Base-by-base conservation (phyloP, 495 filamentous ascomycete genomes). In the Haplographium delicatum region DNA sequence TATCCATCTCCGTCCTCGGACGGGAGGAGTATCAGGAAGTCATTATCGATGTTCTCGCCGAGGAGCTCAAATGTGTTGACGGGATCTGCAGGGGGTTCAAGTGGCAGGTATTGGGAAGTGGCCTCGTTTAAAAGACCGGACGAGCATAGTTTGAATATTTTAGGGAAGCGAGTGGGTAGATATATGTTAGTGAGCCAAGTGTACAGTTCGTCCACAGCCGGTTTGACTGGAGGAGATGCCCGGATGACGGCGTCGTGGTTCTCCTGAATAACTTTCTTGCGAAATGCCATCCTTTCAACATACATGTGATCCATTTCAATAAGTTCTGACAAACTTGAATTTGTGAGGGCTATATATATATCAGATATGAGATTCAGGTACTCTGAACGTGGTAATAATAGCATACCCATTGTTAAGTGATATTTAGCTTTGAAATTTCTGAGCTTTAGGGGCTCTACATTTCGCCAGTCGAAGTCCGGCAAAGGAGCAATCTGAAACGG, bases 1-100 rank as follows among this genome's bases (percentile, higher is more conserved):
- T 90, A 91, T 8, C 75, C 70, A 15, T 72, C 65, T 5, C 62
- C 60, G n/a, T 62, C 59, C 1, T 61, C 51, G 2, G 70, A 68
- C 1, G 84, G 84, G 7, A 84, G 68, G 2, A 94, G 73, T 43
- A 95, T 68, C 23, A 91, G 76, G 64, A 91, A 79, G 47, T 95
- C 89, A 40, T 85, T 80, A 50, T 91, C 87, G 20, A 91, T 68
- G 44, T 75, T 77, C 33, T 70, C 66, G 43, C 72, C 77, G 5
- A 89, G 69, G 16, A 69, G 71, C 6, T 69, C 49, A 7, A 89
- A 41, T 18, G 62, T 53, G 19, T 49, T 1, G 3, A 9, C 49
- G 42, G 43, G 63, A 51, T 60, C 47, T 8, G 52, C 16, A 26
- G 39, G 57, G 2, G 60, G 62, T 4, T 53, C 27, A 4, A 79